phyloP scores from a whole-genome alignment of 495 filamentous ascomycete genomes.

The Lasiosphaeria hispida region DNA sequence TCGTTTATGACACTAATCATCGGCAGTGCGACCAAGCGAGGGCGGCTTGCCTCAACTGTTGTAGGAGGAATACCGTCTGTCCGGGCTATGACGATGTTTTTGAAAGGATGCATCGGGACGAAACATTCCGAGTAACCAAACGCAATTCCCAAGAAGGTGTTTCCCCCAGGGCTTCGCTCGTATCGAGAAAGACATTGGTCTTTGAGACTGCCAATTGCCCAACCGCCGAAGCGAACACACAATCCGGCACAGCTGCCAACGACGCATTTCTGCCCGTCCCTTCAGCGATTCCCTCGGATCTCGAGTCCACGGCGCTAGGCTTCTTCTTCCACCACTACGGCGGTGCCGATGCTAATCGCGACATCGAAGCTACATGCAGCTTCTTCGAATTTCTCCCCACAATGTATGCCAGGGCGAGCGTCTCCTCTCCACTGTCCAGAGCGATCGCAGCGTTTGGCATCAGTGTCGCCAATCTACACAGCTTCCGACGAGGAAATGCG shows the following conservation, averaged over 20 bases:
- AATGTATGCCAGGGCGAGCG: neutral
- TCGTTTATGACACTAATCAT: neutral
- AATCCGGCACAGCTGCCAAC: too few species aligned
- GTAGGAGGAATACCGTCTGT: neutral
- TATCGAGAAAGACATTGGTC: neutral
- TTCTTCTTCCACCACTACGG: constrained; percentile 1
- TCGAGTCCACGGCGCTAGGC: neutral
- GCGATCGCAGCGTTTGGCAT: neutral
- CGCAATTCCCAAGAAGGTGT: neutral
- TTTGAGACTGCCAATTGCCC: neutral
- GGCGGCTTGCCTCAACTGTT: neutral
- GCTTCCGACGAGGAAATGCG: neutral
- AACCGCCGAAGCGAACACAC: neutral
- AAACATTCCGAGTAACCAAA: neutral
- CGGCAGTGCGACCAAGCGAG: neutral
- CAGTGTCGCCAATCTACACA: neutral
- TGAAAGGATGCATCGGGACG: constrained; percentile 1
- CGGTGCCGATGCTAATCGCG: neutral
- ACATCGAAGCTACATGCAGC: neutral
- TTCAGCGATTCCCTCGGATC: neutral
- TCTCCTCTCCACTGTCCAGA: neutral
- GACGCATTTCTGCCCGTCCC: neutral
- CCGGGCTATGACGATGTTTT: neutral
- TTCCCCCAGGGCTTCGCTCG: neutral
- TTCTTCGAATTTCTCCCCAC: neutral